Base-by-base conservation (phyloP, 805 yeast genomes). In the Hagleromyces aurorensis region DNA sequence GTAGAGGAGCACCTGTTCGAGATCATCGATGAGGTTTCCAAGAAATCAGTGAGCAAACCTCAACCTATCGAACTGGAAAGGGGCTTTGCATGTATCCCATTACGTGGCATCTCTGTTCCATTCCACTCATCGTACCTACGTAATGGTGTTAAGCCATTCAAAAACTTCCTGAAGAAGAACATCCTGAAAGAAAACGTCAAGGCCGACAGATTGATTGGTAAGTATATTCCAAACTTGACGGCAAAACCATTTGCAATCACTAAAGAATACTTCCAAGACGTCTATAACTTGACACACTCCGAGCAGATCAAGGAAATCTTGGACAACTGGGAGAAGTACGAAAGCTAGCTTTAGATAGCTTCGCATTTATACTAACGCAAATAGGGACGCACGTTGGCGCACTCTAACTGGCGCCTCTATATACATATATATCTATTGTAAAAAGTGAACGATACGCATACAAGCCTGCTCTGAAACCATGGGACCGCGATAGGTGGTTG, bases 91-190 rank as follows among this genome's bases (percentile, higher is more conserved):
- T 89, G 91, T 52, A 91, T 91, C 50, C 99, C 99, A 59, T 75
- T 91, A 62, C 86, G 81, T 70, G 98, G 98, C 50, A 91, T 91
- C 46, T 85, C 96, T n/a, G 99, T 91, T 57, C 99, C 99, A 41
- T 91, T 91, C 96, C 99, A 91, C 67, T 86, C 96, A 16, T 79
- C 95, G n/a, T 91, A 93, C 68, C 72, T 91, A 67, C 81, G 89
- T 72, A 83, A 91, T 34, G 99, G 99, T 65, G 99, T 91, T 37
- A 89, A 87, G 65, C 98, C 98, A 52, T 91, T 91, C 84, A 87
- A 89, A 72, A 83, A 86, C 66, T 91, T 91, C 79, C 72, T 91
- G 68, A 78, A 78, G 59, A 91, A 86, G 80, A 89, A 91, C 75
- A 81, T 91, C 53, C 80, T 94, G 41, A 84, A 81, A 67, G 82